Base-by-base conservation (phyloP, 2,329 filamentous ascomycete species). In the Calonectria hawksworthii region DNA sequence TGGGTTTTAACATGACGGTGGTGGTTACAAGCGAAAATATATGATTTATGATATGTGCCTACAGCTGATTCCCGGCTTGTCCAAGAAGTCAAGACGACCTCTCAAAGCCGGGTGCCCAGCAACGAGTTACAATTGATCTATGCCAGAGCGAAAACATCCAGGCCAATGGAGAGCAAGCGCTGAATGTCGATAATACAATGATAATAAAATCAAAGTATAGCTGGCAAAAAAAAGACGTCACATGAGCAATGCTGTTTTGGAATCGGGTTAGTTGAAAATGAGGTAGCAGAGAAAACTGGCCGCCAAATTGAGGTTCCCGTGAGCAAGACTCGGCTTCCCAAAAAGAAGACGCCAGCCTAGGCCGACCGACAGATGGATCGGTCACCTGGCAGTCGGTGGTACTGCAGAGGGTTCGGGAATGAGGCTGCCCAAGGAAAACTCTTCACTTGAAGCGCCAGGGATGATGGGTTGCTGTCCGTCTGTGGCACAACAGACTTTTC, bases 1-100 rank as follows among this genome's bases (percentile, higher is more conserved):
- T 41, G 34, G 34, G 23, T 16, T 41, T 41, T 63, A 63, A 63
- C 56, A 63, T n/a, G 34, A 63, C 56, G n/a, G 30, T 61, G 56
- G 56, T 63, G 56, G 56, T 41, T 63, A 63, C 56, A 41, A 63
- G 34, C 36, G 36, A 41, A 56, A 63, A 63, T 16, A 47, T 59
- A 47, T 21, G 36, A 66, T 44, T 38, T 50, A 61, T 68, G 66
- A 72, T 59, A 88, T 90, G 88, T 90, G 85, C 88, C 89, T 89
- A 89, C 89, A 89, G 88, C 88, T 90, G 88, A 90, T 90, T 90
- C 89, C 89, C 88, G 87, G 83, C 85, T 85, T 88, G 79, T 90
- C 89, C 83, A 84, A 76, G 86, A 90, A 83, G 85, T 85, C 88
- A 90, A 88, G 86, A 90, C 88, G 89, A 88, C 84, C 83, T 88